Conservation (phyloP, 805 yeast species). For the Candida oleophila region DNA sequence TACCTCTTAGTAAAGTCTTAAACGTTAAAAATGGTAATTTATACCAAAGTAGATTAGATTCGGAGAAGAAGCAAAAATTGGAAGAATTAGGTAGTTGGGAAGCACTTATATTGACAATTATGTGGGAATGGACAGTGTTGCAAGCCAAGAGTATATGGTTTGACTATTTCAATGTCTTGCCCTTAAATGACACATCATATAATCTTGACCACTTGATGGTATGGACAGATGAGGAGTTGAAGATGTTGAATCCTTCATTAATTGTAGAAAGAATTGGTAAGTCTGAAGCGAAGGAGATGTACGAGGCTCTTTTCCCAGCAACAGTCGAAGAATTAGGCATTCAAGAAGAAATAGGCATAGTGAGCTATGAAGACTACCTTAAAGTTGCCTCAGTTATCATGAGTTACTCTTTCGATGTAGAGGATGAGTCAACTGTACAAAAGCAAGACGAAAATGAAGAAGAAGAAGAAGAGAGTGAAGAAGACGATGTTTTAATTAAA, state of each 20-base stretch:
- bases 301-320: constrained; percentile 16
- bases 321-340: background rate
- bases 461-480: constrained; percentile 15
- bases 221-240: constrained; percentile 68
- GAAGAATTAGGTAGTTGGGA: constrained; percentile 67
- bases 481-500: constrained; percentile 48
- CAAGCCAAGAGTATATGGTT: constrained; percentile 58
- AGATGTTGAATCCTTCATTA: constrained; percentile 63
- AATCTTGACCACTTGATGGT: constrained; percentile 69
- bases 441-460: constrained; percentile 26
- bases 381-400: constrained; percentile 76
- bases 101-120: constrained; percentile 63
- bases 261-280: constrained; percentile 71
- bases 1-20: constrained; percentile 58
- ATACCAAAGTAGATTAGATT: constrained; percentile 25
- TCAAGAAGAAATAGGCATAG: constrained; percentile 20
- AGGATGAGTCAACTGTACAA: constrained; percentile 34
- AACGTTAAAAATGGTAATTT: constrained; percentile 60
- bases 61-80: constrained; percentile 24
- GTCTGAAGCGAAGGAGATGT: constrained; percentile 63
- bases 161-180: constrained; percentile 71
- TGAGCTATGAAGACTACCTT: constrained; percentile 59
- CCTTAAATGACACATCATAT: constrained; percentile 38
- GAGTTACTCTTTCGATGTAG: constrained; percentile 91
- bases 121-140: constrained; percentile 53